phyloP scores from a whole-genome alignment of 2,329 filamentous ascomycete species.

The Emericellopsis atlantica region DNA sequence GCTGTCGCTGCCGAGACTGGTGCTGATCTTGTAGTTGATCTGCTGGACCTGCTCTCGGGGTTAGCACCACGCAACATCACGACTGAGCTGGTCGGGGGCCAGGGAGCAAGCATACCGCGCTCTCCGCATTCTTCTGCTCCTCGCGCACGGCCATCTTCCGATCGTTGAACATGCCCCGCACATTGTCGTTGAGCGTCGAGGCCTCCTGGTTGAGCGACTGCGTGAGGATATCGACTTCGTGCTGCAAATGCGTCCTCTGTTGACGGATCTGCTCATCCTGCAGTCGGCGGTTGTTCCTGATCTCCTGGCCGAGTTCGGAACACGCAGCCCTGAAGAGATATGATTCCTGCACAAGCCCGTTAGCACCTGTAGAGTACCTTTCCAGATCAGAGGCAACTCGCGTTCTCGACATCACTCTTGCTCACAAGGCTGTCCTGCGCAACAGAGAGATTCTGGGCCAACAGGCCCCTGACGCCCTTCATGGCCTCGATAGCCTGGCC shows the following conservation, averaged over 20 bases:
- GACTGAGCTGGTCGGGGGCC: neutral
- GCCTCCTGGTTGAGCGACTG: constrained; percentile 80
- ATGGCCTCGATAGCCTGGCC: constrained; percentile 74
- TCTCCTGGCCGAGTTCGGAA: constrained; percentile 79
- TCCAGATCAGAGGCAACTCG: constrained; percentile 6
- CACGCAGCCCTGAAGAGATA: constrained; percentile 93
- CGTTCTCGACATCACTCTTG: constrained; percentile 86
- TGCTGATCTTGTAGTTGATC: constrained; percentile 92
- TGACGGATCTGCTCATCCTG: constrained; percentile 73
- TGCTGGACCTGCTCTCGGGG: constrained; percentile 58
- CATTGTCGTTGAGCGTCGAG: constrained; percentile 68
- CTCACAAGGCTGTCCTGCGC: constrained; percentile 72
- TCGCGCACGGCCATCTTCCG: constrained; percentile 84
- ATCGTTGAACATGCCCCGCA: constrained; percentile 95
- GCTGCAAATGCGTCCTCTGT: constrained; percentile 75
- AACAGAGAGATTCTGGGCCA: constrained; percentile 68
- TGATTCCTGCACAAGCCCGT: constrained; percentile 41
- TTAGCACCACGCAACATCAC: constrained; percentile 6
- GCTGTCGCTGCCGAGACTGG: constrained; percentile 76
- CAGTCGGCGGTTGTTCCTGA: constrained; percentile 63
- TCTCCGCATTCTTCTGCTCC: constrained; percentile 76
- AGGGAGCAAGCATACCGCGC: constrained; percentile 41
- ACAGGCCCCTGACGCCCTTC: constrained; percentile 74
- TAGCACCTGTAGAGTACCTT: neutral
- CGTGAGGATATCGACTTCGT: constrained; percentile 85